Evolutionary conservation across 371 early-diverging fungal genomes (phyloP).

Genomic region (Sporodiniella umbellata): DNA sequence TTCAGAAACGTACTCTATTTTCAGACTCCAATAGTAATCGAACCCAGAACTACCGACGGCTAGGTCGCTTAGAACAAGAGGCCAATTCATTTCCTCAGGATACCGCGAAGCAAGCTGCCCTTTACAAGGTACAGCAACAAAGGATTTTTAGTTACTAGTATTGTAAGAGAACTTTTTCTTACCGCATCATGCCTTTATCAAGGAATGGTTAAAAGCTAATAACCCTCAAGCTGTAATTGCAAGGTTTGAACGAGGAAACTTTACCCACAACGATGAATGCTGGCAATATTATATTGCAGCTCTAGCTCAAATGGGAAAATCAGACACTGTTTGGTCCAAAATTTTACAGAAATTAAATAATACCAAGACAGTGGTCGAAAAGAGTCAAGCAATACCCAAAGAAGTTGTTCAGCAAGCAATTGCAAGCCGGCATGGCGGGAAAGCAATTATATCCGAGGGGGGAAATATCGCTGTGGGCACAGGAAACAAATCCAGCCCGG

Average conservation of each 20-base stretch:
- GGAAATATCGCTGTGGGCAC: slow-evolving; percentile 17
- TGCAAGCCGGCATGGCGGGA: slow-evolving; percentile 19
- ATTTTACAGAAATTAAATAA: slow-evolving; percentile 60
- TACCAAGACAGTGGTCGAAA: slow-evolving; percentile 12
- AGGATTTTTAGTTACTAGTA: not conserved
- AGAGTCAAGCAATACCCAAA: slow-evolving; percentile 8
- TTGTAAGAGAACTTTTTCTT: not conserved
- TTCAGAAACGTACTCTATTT: slow-evolving; percentile 16
- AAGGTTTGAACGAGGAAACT: slow-evolving; percentile 67
- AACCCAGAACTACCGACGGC: slow-evolving; percentile 12
- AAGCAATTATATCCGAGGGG: slow-evolving; percentile 10
- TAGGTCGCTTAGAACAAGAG: slow-evolving; percentile 55
- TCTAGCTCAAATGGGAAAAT: slow-evolving; percentile 59
- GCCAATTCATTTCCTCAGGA: slow-evolving; percentile 66
- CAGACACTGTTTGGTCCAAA: slow-evolving; percentile 63
- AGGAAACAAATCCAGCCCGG: slow-evolving; percentile 47
- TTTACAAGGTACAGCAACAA: slow-evolving; percentile 67
- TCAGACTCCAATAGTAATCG: slow-evolving; percentile 10
- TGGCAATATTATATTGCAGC: slow-evolving; percentile 72
- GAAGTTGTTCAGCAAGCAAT: slow-evolving; percentile 35
- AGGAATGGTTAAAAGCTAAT: slow-evolving; percentile 67
- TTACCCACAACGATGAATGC: slow-evolving; percentile 63
- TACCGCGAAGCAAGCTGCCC: slow-evolving; percentile 60
- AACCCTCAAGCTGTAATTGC: slow-evolving; percentile 61
- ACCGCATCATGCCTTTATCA: slow-evolving; percentile 4